Evolutionary conservation across 2,329 filamentous ascomycete genomes (phyloP), one percentile per base, ranked within the genome.

Genomic region (Magnaporthales sp.): DNA sequence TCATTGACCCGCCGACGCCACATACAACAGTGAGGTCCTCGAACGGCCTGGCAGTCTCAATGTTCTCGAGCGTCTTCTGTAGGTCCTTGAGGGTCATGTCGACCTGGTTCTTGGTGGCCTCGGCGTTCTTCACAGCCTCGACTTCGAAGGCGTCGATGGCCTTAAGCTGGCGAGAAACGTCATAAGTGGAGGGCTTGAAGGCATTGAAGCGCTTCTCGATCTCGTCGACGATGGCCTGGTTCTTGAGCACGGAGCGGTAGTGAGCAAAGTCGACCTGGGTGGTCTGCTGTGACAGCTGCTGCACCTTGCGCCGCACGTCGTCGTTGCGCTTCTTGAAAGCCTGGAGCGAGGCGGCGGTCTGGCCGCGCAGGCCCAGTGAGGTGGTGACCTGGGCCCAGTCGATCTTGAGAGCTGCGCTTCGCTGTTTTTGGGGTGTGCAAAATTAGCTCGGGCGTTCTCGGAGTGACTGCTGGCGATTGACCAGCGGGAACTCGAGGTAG

Each of bases 311-410:
- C 82, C 94, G 93, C 78, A 92, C 94, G 79, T 97, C 93, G 79
- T 99, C 95, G 86, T 98, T 97, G 84, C 95, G 93, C 89, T 97
- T 95, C 89, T 99, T 99, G 90, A 99, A 99, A 72, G 92, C 87
- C 80, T 94, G 90, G 70, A 99, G 92, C 70, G 94, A 91, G 75
- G 90, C 83, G 73, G 92, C 93, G 73, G 95, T 99, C 84, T 93
- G 91, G 80, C 95, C 95, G 80, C 92, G 92, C 80, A 99, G 92
- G 80, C 94, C 94, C 76, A 99, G 93, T 77, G 94, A 96, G 82
- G 87, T 88, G 82, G 90, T 90, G 77, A 99, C 88, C 84, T 96
- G 95, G 83, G 88, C 88, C 95, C 95, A 99, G 89, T 99, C 95
- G 86, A 99, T 88, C 89, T 98, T 99, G 83, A 96, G 88, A 82